Conservation (phyloP, 495 filamentous ascomycete genomes). For the Penicillium canescens region DNA sequence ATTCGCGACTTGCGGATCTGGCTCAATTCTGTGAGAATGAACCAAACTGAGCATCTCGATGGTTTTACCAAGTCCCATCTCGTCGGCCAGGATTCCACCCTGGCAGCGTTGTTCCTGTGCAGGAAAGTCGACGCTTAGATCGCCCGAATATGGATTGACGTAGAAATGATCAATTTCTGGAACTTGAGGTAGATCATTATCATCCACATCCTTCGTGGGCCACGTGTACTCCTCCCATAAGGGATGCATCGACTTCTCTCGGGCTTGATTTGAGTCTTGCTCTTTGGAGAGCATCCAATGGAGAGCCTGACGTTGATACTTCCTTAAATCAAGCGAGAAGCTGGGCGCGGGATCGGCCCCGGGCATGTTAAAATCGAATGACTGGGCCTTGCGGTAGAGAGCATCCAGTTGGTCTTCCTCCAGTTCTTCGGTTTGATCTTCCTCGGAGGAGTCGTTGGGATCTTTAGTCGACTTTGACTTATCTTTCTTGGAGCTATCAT, state of each 20-base stretch:
- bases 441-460: slow-evolving; percentile 54
- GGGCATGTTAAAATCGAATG: slow-evolving; percentile 92
- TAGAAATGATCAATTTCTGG: slow-evolving; percentile 74
- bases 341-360: slow-evolving; percentile 76
- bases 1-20: slow-evolving; percentile 45
- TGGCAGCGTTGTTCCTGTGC: slow-evolving; percentile 92
- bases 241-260: slow-evolving; percentile 87
- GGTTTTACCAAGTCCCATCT: slow-evolving; percentile 90
- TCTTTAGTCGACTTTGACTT: slow-evolving; percentile 36
- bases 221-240: slow-evolving; percentile 95
- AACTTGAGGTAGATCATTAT: slow-evolving; percentile 65
- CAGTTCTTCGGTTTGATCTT: slow-evolving; percentile 86
- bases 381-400: slow-evolving; percentile 93
- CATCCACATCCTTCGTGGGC: slow-evolving; percentile 86
- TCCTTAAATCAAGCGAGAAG: slow-evolving; percentile 81
- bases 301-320: slow-evolving; percentile 93
- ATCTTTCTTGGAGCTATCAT: slow-evolving; percentile 65
- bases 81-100: slow-evolving; percentile 91
- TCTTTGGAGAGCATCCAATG: slow-evolving; percentile 97
- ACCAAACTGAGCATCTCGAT: slow-evolving; percentile 97
- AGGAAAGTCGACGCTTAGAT: slow-evolving; percentile 90
- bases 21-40: slow-evolving; percentile 68
- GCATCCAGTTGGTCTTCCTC: slow-evolving; percentile 95
- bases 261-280: slow-evolving; percentile 65
- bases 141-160: slow-evolving; percentile 94